Conservation (phyloP, 352 stramenopile species). For the Phytophthora vignae region DNA sequence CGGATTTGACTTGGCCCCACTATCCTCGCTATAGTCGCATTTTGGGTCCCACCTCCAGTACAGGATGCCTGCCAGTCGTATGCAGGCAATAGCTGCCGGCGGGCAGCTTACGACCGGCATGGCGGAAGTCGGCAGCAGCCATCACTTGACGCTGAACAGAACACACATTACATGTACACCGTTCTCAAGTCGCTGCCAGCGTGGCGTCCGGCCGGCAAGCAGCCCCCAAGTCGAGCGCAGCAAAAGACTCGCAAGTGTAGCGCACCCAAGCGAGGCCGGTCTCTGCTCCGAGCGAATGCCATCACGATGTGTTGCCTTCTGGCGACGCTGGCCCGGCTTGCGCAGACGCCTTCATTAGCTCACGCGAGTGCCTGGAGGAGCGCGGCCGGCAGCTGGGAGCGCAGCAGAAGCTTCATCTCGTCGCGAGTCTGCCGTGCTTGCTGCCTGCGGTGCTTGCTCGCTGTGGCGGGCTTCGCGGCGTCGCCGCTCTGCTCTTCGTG, state of each 20-base stretch:
- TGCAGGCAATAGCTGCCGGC: conserved; percentile 8
- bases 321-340: conserved; percentile 19
- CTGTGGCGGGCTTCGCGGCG: not conserved
- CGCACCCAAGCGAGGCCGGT: conserved; percentile 1
- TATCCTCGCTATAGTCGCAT: conserved; percentile 40
- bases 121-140: not conserved
- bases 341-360: conserved; percentile 30
- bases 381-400: conserved; percentile 28
- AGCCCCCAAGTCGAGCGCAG: not conserved
- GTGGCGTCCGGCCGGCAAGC: not conserved
- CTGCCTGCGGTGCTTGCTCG: not conserved
- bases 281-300: conserved; percentile 17
- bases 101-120: not conserved
- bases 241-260: not conserved
- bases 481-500: not conserved
- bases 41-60: conserved; percentile 21
- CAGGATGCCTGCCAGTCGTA: conserved; percentile 11
- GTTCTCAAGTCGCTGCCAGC: not conserved
- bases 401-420: conserved; percentile 22
- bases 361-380: conserved; percentile 21
- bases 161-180: not conserved
- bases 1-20: conserved; percentile 28
- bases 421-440: conserved; percentile 17
- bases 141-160: not conserved
- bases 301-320: conserved; percentile 31